A percentile compares a stretch with the other conserved stretches of the same genome.
Conservation (phyloP, 768 basidiomycete species). For the Rhodotorula kratochvilovae region DNA sequence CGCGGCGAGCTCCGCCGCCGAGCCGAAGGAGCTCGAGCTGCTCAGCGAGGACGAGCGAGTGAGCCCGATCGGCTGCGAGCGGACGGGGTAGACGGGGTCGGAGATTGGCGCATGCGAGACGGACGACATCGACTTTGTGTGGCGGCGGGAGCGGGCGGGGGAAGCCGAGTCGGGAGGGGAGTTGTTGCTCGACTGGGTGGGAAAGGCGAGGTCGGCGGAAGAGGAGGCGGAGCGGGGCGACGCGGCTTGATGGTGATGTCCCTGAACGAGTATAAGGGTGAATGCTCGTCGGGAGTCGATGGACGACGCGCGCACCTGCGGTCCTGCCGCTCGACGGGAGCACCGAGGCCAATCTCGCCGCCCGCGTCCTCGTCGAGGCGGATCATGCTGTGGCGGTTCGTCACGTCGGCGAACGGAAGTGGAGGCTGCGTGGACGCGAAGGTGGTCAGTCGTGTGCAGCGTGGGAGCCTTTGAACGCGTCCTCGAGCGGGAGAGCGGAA, state of each 20-base stretch:
- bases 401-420: background rate
- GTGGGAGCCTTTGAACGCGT: no score
- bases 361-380: background rate
- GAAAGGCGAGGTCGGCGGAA: background rate
- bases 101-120: slow-evolving; percentile 18
- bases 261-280: background rate
- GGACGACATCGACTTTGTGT: slow-evolving; percentile 2
- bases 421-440: background rate
- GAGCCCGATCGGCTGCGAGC: slow-evolving; percentile 32
- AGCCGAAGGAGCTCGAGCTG: background rate
- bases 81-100: slow-evolving; percentile 20
- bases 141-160: background rate
- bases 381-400: background rate
- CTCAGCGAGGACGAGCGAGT: slow-evolving; percentile 8
- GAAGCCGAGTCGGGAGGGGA: background rate
- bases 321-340: background rate
- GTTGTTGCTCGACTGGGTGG: background rate
- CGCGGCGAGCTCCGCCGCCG: no score
- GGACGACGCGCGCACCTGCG: background rate
- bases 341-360: no score
- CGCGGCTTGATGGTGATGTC: background rate
- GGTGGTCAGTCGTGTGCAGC: background rate
- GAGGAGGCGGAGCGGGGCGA: slow-evolving; percentile 14
- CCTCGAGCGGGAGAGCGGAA: no score
- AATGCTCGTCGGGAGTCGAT: background rate